Conservation (phyloP, 768 basidiomycete species). For the Kwoniella heveanensis region DNA sequence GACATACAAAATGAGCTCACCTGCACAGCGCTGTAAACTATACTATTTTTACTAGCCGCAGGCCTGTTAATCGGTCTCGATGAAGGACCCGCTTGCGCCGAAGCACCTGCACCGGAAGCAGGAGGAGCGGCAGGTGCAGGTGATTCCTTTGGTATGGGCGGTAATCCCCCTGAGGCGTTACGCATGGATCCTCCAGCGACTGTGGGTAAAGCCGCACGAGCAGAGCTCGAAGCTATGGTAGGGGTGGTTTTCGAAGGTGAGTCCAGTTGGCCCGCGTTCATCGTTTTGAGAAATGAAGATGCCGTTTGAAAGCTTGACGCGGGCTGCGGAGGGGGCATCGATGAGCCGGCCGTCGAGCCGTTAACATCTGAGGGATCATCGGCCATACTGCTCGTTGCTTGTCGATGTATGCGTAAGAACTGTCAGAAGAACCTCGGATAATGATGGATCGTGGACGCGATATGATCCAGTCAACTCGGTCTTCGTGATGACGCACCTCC, state of each 20-base stretch:
- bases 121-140: constrained; percentile 2
- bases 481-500: background rate
- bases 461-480: background rate
- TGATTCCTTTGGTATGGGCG: constrained; percentile 23
- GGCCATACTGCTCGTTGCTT: background rate
- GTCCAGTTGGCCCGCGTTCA: constrained; percentile 2
- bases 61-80: constrained; percentile 41
- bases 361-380: background rate
- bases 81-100: constrained; percentile 10
- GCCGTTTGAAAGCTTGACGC: constrained; percentile 24
- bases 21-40: constrained; percentile 52
- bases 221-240: no score
- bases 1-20: constrained; percentile 32
- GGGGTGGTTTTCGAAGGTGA: constrained; percentile 4
- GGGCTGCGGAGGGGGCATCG: constrained; percentile 23
- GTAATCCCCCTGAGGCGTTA: constrained; percentile 28
- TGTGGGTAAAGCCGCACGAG: no score
- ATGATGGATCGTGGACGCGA: background rate
- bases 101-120: background rate
- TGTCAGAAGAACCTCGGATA: no score
- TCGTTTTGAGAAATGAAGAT: constrained; percentile 20
- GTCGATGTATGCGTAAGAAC: no score
- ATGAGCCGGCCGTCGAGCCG: background rate
- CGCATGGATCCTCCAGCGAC: constrained; percentile 5
- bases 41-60: constrained; percentile 48